Evolutionary conservation across 2,329 filamentous ascomycete species (phyloP), one percentile per base, ranked within the genome.

Genomic region (Pseudogymnoascus sp.): DNA sequence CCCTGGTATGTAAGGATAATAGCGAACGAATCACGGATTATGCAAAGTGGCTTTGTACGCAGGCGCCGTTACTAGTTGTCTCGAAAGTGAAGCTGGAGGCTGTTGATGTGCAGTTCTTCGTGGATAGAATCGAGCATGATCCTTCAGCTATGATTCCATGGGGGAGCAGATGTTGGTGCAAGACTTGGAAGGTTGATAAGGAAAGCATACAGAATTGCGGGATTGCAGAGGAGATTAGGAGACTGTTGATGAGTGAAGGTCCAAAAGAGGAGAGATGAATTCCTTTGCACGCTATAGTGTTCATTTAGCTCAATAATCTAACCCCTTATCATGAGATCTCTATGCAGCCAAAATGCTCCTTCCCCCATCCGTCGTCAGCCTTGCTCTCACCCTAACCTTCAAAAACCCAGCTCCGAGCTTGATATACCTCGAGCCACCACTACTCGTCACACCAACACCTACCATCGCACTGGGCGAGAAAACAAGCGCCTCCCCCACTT

Each of bases 381-480:
- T 72, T 41, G 70, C 67, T 33, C 78, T 71, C 14, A 80, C 71
- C 12, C 68, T 72, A 7, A 79, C 66, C 65, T 72, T 74, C 49
- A 78, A 62, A 67, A 73, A 75, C 16, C 67, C 69, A 6, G 67
- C 62, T 2, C 72, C 70, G 45, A 74, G 63, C 60, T 69, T 68
- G 2, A 6, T 11, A 55, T 55, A 55, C 61, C 63, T 38, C 26
- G 26, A 29, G 12, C 45, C 59, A 26, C 45, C 35, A n/a, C 19
- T 39, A n/a, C 21, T 38, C 29, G 62, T 59, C 62, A 63, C 62
- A 16, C 63, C 43, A 31, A 68, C 61, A 39, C 64, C 66, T 11
- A 81, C 58, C n/a, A 79, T 68, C 0, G 78, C 77, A 52, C 73
- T 77, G 0, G 80, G 77, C 23, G 75, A 74, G 66, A 82, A 83